phyloP scores from a whole-genome alignment of 345 rosid species.

The Arabidopsis thaliana region DNA sequence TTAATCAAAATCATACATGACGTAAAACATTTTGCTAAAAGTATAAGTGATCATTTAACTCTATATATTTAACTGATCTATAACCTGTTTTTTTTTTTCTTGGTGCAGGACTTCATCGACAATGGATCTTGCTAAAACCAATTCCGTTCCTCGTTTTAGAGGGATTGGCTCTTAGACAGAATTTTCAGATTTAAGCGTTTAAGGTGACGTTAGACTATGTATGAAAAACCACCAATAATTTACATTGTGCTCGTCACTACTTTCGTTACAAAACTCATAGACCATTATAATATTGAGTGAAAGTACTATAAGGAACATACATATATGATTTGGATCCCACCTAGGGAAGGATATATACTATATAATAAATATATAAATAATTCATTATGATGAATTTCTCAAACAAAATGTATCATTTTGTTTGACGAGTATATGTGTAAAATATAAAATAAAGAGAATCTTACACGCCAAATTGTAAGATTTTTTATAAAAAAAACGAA shows the following conservation, averaged over 20 bases:
- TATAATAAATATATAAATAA: neutral
- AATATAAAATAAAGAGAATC: neutral
- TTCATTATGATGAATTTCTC: conserved; percentile 1
- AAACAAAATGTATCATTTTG: neutral
- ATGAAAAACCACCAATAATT: conserved; percentile 3
- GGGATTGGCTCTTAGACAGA: too few species aligned
- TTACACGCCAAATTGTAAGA: neutral
- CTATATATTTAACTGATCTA: too few species aligned
- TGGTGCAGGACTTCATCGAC: too few species aligned
- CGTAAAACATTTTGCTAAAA: too few species aligned
- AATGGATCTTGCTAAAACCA: too few species aligned
- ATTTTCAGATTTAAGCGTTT: too few species aligned
- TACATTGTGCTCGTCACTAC: conserved; percentile 28
- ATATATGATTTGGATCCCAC: conserved; percentile 29
- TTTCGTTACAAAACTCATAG: neutral
- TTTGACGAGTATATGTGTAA: conserved; percentile 3
- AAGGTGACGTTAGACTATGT: neutral
- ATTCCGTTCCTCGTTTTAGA: too few species aligned
- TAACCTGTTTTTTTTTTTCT: too few species aligned
- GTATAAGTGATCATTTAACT: too few species aligned
- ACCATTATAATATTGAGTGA: neutral
- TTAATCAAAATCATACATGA: too few species aligned
- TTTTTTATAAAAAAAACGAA: too few species aligned
- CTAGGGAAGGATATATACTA: neutral
- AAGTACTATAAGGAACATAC: conserved; percentile 16